These are phyloP conservation scores for Vigna trinervia DNA, from an alignment of 306 rosid species.

Conservation along the genomic window DNA sequence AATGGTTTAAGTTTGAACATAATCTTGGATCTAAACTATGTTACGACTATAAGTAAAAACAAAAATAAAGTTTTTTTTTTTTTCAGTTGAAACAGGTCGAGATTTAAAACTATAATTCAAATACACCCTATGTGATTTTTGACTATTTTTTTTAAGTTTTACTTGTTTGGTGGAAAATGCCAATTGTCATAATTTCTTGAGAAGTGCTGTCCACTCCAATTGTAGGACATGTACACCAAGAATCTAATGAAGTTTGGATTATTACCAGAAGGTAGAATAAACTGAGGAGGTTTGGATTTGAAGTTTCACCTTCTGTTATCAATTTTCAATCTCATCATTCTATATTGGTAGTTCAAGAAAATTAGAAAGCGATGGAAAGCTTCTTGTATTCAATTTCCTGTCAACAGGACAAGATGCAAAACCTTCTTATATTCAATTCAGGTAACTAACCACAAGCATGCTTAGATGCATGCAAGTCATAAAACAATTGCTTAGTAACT, in stretches of 20 bases:
- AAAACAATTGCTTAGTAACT: constrained; percentile 7
- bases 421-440: constrained; percentile 10
- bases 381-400: not conserved
- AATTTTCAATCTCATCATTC: no score
- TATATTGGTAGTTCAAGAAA: no score
- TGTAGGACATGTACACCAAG: no score
- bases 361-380: constrained; percentile 16
- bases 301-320: no score
- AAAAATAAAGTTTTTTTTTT: no score
- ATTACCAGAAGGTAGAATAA: no score
- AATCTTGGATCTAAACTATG: not conserved
- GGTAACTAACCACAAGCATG: constrained; percentile 5
- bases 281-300: no score
- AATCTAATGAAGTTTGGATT: no score
- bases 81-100: not conserved
- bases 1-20: not conserved
- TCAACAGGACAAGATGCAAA: not conserved
- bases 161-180: no score
- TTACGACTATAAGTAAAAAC: not conserved
- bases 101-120: not conserved
- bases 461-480: constrained; percentile 6
- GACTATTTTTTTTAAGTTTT: no score
- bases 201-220: no score
- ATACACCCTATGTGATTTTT: not conserved
- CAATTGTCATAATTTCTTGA: no score